Evolutionary conservation across 495 filamentous ascomycete genomes (phyloP), one percentile per base, ranked within the genome.

Genomic region (Podospora appendiculata): DNA sequence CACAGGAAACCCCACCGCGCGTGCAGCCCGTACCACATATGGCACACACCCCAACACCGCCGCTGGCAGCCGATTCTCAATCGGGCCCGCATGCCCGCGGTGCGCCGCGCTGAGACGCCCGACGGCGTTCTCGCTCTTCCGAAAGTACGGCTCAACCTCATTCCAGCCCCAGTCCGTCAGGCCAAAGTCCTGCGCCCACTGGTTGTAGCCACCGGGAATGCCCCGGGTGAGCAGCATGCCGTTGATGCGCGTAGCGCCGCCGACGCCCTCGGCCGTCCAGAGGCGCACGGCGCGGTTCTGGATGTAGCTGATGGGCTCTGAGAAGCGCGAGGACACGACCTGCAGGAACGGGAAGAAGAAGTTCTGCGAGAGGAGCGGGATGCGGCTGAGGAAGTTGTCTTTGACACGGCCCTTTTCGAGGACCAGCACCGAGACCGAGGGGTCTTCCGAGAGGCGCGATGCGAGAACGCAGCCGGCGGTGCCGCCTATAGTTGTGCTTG

Each of bases 391-490:
- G 36, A 63, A 40, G 47, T 63, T 65, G 50, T 67, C 67, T 49
- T 65, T 67, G 44, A 70, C 67, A 8, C 57, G 55, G 33, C 76
- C 76, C 8, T 71, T 73, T 55, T 79, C 75, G 14, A 79, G 56
- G 13, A 79, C 51, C 17, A 79, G 68, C n/a, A 79, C 66, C 2
- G 65, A 65, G 7, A 66, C 62, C 45, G 65, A 60, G n/a, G 61
- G 61, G 52, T 78, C 70, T 52, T 74, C 72, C 38, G 73, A 72
- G 12, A 79, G 67, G 34, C 74, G 71, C 41, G 66, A 69, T 45
- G 76, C 76, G n/a, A 79, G 51, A 17, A 75, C 74, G 47, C 71
- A 74, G 41, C 74, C 76, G 11, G 70, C 66, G 40, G 75, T 75
- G 50, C 50, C 50, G 35, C 50, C 50, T 51, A 33, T 41, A 6